A percentile compares a stretch with the other conserved stretches of the same genome.
phyloP scores from a whole-genome alignment of 179 eudicot genomes.

The Sideroxylon spinosum region DNA sequence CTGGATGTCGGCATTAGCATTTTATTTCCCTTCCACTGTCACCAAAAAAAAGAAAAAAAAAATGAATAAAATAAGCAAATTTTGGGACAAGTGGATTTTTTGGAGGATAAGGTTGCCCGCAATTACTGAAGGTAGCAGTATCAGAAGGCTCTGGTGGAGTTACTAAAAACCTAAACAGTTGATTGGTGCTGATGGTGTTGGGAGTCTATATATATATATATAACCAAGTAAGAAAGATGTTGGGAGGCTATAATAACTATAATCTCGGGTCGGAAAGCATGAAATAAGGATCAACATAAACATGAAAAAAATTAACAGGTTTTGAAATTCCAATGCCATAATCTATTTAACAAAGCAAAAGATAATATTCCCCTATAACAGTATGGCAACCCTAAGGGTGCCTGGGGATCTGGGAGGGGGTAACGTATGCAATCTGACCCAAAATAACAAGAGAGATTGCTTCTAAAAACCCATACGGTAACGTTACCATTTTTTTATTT shows the following conservation, averaged over 20 bases:
- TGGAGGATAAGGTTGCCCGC: not conserved
- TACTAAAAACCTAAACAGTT: not conserved
- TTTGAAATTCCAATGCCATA: not conserved
- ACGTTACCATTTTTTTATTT: too few species aligned
- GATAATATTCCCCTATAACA: not conserved
- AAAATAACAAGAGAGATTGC: too few species aligned
- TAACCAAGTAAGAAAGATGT: not conserved
- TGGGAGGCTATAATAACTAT: not conserved
- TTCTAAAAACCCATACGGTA: too few species aligned
- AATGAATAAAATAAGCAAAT: too few species aligned
- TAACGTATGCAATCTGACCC: too few species aligned
- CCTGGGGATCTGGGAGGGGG: too few species aligned
- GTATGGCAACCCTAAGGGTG: not conserved
- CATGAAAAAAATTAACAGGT: not conserved
- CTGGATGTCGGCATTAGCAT: too few species aligned
- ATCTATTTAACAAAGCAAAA: not conserved
- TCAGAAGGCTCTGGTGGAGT: not conserved
- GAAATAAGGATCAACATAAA: not conserved
- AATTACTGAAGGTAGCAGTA: not conserved
- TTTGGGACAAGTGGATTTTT: not conserved
- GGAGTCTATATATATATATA: not conserved
- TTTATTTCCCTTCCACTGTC: not conserved
- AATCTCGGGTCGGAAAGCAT: not conserved
- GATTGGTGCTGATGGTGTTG: not conserved
- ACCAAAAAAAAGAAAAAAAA: not conserved